phyloP scores from a whole-genome alignment of 805 yeast genomes.

The Hanseniaspora mollemarum region DNA sequence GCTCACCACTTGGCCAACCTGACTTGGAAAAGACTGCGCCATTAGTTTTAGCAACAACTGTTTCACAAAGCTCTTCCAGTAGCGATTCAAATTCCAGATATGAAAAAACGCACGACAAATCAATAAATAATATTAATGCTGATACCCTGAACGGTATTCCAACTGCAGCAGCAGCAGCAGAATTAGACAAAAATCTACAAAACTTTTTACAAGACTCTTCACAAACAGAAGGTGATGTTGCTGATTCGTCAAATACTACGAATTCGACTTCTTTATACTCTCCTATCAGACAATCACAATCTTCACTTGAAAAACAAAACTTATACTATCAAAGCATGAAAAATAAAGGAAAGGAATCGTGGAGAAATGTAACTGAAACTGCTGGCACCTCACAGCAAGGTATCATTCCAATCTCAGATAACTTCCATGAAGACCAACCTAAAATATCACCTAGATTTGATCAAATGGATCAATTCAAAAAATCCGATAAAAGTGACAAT shows the following conservation, averaged over 20 bases:
- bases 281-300: conserved; percentile 18
- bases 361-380: conserved; percentile 40
- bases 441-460: conserved; percentile 17
- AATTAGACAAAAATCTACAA: conserved; percentile 11
- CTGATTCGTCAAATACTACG: conserved; percentile 21
- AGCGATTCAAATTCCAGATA: conserved; percentile 41
- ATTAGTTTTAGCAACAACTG: conserved; percentile 30
- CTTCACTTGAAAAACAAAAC: conserved; percentile 20
- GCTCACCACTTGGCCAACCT: conserved; percentile 20
- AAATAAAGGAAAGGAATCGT: conserved; percentile 38
- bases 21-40: conserved; percentile 29
- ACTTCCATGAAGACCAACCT: not conserved
- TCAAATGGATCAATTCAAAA: conserved; percentile 30
- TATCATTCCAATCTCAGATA: not conserved
- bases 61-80: conserved; percentile 39
- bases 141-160: conserved; percentile 21
- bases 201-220: conserved; percentile 18
- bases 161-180: conserved; percentile 13
- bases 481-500: conserved; percentile 25
- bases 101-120: conserved; percentile 25
- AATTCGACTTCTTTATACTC: conserved; percentile 24
- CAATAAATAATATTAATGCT: conserved; percentile 16
- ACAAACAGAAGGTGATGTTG: conserved; percentile 16
- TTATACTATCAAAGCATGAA: conserved; percentile 28
- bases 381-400: conserved; percentile 7